Percentiles rank a stretch among this genome's conserved stretches.
Conservation (phyloP, 1,284 basidiomycete genomes). For the Blastosporella zonata region DNA sequence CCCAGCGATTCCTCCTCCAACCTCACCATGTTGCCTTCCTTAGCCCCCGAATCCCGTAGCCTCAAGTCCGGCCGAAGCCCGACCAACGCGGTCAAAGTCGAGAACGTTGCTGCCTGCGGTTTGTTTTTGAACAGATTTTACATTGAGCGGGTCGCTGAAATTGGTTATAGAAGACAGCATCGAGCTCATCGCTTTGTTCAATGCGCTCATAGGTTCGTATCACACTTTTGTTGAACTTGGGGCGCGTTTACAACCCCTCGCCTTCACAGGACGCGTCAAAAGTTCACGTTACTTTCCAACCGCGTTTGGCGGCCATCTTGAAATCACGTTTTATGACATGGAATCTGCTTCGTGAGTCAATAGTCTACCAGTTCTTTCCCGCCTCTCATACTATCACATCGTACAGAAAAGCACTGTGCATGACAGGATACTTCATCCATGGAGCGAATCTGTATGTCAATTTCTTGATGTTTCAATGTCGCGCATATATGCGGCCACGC, state of each 20-base stretch:
- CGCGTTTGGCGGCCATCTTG: conserved; percentile 38
- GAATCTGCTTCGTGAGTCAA: conserved; percentile 45
- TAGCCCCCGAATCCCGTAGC: conserved; percentile 7
- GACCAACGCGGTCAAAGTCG: conserved; percentile 39
- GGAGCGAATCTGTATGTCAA: conserved; percentile 51
- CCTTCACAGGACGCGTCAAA: conserved; percentile 17
- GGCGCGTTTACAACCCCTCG: not conserved
- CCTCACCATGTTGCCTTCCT: conserved; percentile 15
- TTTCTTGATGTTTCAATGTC: conserved; percentile 22
- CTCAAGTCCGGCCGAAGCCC: conserved; percentile 16
- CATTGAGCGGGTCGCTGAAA: not conserved
- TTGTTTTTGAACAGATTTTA: conserved; percentile 12
- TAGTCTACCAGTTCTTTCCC: not conserved
- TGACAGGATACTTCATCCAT: conserved; percentile 62
- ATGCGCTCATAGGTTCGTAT: conserved; percentile 49
- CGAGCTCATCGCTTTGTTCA: conserved; percentile 57
- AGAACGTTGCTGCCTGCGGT: conserved; percentile 42
- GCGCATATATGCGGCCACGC: conserved; percentile 12
- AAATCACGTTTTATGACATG: conserved; percentile 48
- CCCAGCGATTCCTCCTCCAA: conserved; percentile 17
- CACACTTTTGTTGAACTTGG: not conserved
- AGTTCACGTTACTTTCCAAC: conserved; percentile 42
- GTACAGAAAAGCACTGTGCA: conserved; percentile 59
- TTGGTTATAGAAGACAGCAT: conserved; percentile 33
- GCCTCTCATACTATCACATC: conserved; percentile 4